These are phyloP conservation scores for Jamesozyma jinghongensis DNA, from an alignment of 805 yeast species.

Conservation along the genomic window DNA sequence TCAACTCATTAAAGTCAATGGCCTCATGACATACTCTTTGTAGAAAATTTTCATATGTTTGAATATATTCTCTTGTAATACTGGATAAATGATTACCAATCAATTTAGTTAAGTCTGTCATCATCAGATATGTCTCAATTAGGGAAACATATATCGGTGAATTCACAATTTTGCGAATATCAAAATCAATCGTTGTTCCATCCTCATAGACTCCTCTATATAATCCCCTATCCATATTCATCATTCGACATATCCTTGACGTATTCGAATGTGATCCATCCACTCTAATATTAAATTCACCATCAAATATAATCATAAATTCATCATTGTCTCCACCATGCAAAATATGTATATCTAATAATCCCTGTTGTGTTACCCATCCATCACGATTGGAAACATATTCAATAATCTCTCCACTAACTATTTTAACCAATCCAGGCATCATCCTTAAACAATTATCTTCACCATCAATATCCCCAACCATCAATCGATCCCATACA, in stretches of 20 bases:
- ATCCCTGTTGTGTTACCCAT: neutral
- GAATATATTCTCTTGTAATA: neutral
- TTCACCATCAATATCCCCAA: neutral
- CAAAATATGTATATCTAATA: slow-evolving; percentile 17
- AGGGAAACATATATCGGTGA: no score
- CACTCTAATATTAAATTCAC: slow-evolving; percentile 10
- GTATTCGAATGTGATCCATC: neutral
- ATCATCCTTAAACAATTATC: neutral
- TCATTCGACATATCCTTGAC: neutral
- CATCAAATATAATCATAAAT: slow-evolving; percentile 12
- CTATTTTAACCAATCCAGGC: neutral
- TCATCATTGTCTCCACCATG: slow-evolving; percentile 9
- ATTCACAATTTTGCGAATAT: neutral
- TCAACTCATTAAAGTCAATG: slow-evolving; percentile 16
- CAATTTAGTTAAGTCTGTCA: slow-evolving; percentile 11
- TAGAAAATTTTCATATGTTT: slow-evolving; percentile 8
- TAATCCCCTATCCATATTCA: neutral
- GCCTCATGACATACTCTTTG: slow-evolving; percentile 13
- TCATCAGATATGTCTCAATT: slow-evolving; percentile 7
- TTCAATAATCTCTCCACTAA: neutral
- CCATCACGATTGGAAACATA: slow-evolving; percentile 5
- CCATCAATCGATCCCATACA: slow-evolving; percentile 13
- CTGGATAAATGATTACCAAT: slow-evolving; percentile 11
- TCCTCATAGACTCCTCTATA: slow-evolving; percentile 8
- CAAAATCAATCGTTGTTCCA: slow-evolving; percentile 1